Evolutionary conservation across 2,329 filamentous ascomycete genomes (phyloP), one percentile per base, ranked within the genome.

Genomic region (Xylariomycetidae sp.): DNA sequence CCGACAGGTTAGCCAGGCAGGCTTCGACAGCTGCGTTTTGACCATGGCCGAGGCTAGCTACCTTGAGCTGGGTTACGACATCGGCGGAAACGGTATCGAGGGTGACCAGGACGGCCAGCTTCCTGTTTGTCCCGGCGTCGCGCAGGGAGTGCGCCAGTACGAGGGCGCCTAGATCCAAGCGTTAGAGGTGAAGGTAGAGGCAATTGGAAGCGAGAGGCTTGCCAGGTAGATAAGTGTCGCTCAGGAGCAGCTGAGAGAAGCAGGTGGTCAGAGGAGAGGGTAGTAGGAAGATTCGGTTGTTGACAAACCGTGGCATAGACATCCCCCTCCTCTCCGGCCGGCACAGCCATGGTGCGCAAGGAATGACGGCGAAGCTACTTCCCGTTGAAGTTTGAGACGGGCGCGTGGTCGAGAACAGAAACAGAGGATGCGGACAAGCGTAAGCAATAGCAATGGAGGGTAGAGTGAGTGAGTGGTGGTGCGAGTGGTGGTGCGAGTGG

Each of bases 71-170:
- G 16, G 75, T 70, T 39, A 96, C 72, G 29, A 85, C 87, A 33
- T 82, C 79, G 34, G 72, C 65, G 20, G 84, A 84, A 31, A 98
- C 71, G 13, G 75, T 79, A 52, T 95, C 88, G 34, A 82, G 71
- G 4, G 88, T 93, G 56, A 93, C 77, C 49, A 96, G 68, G 49
- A 84, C 83, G 39, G 82, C 88, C 50, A 98, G 71, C 67, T 87
- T 90, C 67, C 86, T 92, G 47, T 70, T 79, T 23, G 89, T 86
- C 37, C 86, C 86, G 50, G 79, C 82, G 80, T 98, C 92, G 61
- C 86, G 84, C 37, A 98, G 69, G 20, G 92, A 96, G 67, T 96
- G 89, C 41, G 88, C 89, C 44, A 98, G 79, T 29, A 98, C 89
- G 49, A 92, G 78, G 39, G 89, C 90, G 59, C 92, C 90, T 94